phyloP scores from a whole-genome alignment of 2,329 filamentous ascomycete genomes.

The Dactylellina sp. region DNA sequence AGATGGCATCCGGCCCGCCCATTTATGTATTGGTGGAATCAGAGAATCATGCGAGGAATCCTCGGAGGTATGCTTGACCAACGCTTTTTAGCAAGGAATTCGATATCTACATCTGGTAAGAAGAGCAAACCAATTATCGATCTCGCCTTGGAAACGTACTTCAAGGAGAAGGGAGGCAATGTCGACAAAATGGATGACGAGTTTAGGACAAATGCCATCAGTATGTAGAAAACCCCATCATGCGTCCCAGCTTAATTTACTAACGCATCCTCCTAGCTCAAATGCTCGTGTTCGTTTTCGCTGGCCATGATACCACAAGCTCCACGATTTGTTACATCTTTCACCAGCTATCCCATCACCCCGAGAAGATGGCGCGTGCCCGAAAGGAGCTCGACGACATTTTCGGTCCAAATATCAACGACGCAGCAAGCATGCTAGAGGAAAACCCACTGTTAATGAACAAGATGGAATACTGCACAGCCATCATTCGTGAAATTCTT shows the following conservation, averaged over 20 bases:
- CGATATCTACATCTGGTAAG: constrained; percentile 17
- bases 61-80: constrained; percentile 47
- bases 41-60: constrained; percentile 39
- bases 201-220: constrained; percentile 61
- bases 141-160: constrained; percentile 47
- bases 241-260: constrained; percentile 3
- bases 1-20: constrained; percentile 40
- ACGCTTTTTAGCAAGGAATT: constrained; percentile 30
- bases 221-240: constrained; percentile 58
- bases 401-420: constrained; percentile 65
- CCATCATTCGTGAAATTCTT: constrained; percentile 69
- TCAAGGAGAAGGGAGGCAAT: constrained; percentile 58
- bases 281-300: constrained; percentile 63
- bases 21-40: constrained; percentile 47
- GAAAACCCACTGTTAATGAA: constrained; percentile 67
- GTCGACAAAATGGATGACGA: constrained; percentile 52
- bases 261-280: constrained; percentile 42
- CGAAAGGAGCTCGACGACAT: constrained; percentile 68
- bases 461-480: constrained; percentile 68
- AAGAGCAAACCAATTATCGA: constrained; percentile 50
- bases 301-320: constrained; percentile 64
- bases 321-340: constrained; percentile 63
- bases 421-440: constrained; percentile 64
- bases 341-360: constrained; percentile 64
- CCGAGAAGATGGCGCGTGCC: constrained; percentile 62